Evolutionary conservation across 352 stramenopile genomes (phyloP), one percentile per base, ranked within the genome.

Genomic region (Pythium sukuiense): DNA sequence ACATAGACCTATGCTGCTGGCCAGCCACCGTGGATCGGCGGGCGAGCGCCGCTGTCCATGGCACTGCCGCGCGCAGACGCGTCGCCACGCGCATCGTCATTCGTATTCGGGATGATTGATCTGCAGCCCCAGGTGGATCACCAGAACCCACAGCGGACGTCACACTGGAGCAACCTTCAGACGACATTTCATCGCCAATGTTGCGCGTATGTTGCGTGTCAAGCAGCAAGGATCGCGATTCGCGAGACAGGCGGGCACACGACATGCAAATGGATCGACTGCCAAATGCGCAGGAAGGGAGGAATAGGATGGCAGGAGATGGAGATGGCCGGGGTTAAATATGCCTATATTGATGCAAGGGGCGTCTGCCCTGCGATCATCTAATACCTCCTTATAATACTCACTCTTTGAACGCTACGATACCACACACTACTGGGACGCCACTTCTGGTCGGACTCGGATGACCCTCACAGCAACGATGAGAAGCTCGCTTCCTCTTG

Each of bases 1-100:
- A 93, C 77, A 89, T 79, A 41, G 73, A 74, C 30, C 84, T 77
- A 45, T 63, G 53, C 39, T 55, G n/a, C 48, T 27, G 35, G 16
- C 50, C 24, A 2, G 54, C 39, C 24, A 43, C 20, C 2, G 61
- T 26, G 26, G 24, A 39, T 6, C 54, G 54, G 18, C 55, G 45
- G 24, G 37, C 35, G 4, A 67, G 48, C 43, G 60, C 27, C 39
- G 55, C 27, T 43, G 11, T 24, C 57, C 52, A 67, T 41, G 50
- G 60, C 32, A 48, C 35, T 20, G 55, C 24, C 33, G 46, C 26
- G 6, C 35, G 55, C 5, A 71, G 26, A 6, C 52, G 52, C 50
- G 55, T 57, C 46, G 50, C 59, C 33, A 72, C 49, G 29, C 43
- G 58, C 54, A 61, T 61, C 2, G 9, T 45, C 18, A 16, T 49